Evolutionary conservation across 345 rosid genomes (phyloP), one percentile per base, ranked within the genome.

Genomic region (Eucalyptus leucophloia): DNA sequence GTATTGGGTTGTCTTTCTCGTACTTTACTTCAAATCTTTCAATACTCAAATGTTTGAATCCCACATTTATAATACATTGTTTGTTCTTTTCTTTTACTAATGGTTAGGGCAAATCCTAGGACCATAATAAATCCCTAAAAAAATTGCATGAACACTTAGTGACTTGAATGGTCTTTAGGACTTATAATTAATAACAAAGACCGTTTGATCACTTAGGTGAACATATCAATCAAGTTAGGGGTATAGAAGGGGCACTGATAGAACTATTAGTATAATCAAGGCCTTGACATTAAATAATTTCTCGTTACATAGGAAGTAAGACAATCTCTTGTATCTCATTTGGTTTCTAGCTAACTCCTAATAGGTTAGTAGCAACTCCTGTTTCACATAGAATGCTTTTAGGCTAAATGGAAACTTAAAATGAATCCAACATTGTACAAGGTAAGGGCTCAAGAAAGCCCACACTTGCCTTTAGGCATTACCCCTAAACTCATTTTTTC

Each of bases 201-300:
- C n/a, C 3, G 1, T 58, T 58, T 58, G 65, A 58, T 58, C 14
- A 58, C 65, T 24, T 58, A 58, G 65, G 30, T 58, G 28, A 58
- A 24, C 1, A 0, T 4, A 23, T 26, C 2, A 0, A 26, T 9
- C 34, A 30, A 30, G 34, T 30, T 62, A 62, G 34, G 32, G 69
- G 32, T 14, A 62, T 30, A n/a, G 8, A 62, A 62, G 16, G 9
- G 34, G 32, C 30, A 30, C 9, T 62, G 30, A 62, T 62, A 28
- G 30, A 62, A 30, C 16, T 62, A 51, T 51, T 18, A 51, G 23
- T 51, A 51, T 51, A 51, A 51, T 51, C 23, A 51, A 51, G 56
- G 18, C 2, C 56, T 2, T 18, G 0, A 51, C 23, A 7, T 51
- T 51, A 51, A 51, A 51, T 51, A 51, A 51, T 51, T 51, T 51